Conservation (phyloP, 1,139 yeast genomes). For the Nematodospora anomalae region DNA sequence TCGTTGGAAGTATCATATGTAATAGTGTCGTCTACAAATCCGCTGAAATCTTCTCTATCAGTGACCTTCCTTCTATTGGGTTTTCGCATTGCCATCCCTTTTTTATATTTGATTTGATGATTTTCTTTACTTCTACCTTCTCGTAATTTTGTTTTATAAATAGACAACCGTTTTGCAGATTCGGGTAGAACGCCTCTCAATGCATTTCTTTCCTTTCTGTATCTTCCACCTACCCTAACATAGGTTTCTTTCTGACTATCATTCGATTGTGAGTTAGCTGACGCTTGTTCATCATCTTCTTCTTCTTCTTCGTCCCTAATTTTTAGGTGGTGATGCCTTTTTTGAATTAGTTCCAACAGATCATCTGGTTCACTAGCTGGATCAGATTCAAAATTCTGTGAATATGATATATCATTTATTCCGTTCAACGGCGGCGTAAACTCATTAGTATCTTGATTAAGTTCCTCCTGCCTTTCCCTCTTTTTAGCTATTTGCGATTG, state of each 20-base stretch:
- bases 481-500: slow-evolving; percentile 14
- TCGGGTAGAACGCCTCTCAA: slow-evolving; percentile 42
- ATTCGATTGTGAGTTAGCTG: slow-evolving; percentile 7
- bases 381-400: slow-evolving; percentile 4
- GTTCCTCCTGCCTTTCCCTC: slow-evolving; percentile 11
- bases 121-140: slow-evolving; percentile 3
- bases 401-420: neutral
- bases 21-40: slow-evolving; percentile 14
- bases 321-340: neutral
- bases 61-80: neutral
- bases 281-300: slow-evolving; percentile 5
- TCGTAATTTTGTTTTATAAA: slow-evolving; percentile 20
- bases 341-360: slow-evolving; percentile 4
- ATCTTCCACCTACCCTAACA: slow-evolving; percentile 36
- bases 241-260: slow-evolving; percentile 19
- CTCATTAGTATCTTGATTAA: slow-evolving; percentile 8
- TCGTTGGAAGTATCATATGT: slow-evolving; percentile 13
- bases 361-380: slow-evolving; percentile 4
- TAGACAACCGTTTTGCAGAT: slow-evolving; percentile 34
- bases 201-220: slow-evolving; percentile 29
- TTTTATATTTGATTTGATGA: slow-evolving; percentile 23
- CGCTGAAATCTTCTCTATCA: slow-evolving; percentile 7
- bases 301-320: slow-evolving; percentile 1
- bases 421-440: neutral
- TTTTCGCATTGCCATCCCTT: slow-evolving; percentile 40